Conservation (phyloP, 495 filamentous ascomycete genomes). For the Penicillium subrubescens region DNA sequence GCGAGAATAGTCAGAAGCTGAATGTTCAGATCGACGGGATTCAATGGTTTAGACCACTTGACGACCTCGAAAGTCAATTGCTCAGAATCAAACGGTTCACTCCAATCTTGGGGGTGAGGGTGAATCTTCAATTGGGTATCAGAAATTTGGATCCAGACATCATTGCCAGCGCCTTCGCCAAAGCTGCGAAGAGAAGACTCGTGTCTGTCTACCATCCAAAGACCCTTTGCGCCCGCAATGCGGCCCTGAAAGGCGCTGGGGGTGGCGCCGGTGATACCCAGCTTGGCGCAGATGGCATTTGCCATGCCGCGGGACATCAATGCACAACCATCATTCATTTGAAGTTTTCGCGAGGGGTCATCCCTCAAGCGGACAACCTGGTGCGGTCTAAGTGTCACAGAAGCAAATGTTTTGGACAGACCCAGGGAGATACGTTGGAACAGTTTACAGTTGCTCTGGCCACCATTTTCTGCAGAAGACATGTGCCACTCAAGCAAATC, state of each 20-base stretch:
- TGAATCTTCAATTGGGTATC: constrained; percentile 81
- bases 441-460: constrained; percentile 52
- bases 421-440: constrained; percentile 52
- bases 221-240: constrained; percentile 82
- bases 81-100: constrained; percentile 40
- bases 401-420: constrained; percentile 49
- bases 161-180: constrained; percentile 30
- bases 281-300: constrained; percentile 54
- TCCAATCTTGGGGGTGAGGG: constrained; percentile 55
- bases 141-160: constrained; percentile 75
- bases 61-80: constrained; percentile 76
- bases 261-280: constrained; percentile 59
- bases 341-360: constrained; percentile 22
- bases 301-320: constrained; percentile 69
- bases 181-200: constrained; percentile 21
- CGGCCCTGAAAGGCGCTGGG: constrained; percentile 81
- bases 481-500: constrained; percentile 57
- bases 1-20: constrained; percentile 79
- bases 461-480: constrained; percentile 37
- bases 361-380: constrained; percentile 44
- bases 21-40: constrained; percentile 67
- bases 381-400: constrained; percentile 43
- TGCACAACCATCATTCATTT: constrained; percentile 86
- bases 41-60: constrained; percentile 61
- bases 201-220: constrained; percentile 76